These are phyloP conservation scores for Suhomyces anneliseae DNA, from an alignment of 1,139 yeast species.

Conservation along the genomic window DNA sequence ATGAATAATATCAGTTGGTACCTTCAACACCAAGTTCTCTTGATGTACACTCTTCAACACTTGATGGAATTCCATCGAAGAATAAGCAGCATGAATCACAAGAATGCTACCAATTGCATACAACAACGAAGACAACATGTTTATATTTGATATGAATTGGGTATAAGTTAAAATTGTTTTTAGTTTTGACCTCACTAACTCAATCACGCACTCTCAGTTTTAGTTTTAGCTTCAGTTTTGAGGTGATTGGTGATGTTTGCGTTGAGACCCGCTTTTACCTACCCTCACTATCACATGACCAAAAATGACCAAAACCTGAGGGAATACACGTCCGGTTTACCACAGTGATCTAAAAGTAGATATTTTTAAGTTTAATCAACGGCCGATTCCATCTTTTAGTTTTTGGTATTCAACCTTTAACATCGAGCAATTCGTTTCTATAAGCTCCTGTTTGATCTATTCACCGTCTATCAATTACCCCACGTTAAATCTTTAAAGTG, in stretches of 20 bases:
- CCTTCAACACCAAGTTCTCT: slow-evolving; percentile 7
- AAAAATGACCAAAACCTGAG: background rate
- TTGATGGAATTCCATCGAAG: slow-evolving; percentile 52
- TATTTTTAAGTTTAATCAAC: too few relatives aligned
- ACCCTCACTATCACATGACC: background rate
- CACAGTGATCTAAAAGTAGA: too few relatives aligned
- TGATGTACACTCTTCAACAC: slow-evolving; percentile 23
- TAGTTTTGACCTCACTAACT: too few relatives aligned
- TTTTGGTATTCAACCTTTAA: too few relatives aligned
- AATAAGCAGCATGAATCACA: slow-evolving; percentile 49
- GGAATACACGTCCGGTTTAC: background rate
- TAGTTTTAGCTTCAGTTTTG: background rate
- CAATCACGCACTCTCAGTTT: too few relatives aligned
- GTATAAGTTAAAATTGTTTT: too few relatives aligned
- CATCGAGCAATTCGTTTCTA: too few relatives aligned
- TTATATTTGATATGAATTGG: too few relatives aligned
- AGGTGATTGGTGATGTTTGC: background rate
- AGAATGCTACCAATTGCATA: slow-evolving; percentile 30
- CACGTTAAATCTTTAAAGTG: too few relatives aligned
- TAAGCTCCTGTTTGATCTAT: too few relatives aligned
- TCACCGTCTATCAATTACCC: too few relatives aligned
- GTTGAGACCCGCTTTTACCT: background rate
- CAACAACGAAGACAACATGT: slow-evolving; percentile 4
- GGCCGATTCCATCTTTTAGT: too few relatives aligned
- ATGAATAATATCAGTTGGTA: slow-evolving; percentile 41